These are phyloP conservation scores for Passalora sequoiae DNA, from an alignment of 2,329 filamentous ascomycete species.

Conservation along the genomic window DNA sequence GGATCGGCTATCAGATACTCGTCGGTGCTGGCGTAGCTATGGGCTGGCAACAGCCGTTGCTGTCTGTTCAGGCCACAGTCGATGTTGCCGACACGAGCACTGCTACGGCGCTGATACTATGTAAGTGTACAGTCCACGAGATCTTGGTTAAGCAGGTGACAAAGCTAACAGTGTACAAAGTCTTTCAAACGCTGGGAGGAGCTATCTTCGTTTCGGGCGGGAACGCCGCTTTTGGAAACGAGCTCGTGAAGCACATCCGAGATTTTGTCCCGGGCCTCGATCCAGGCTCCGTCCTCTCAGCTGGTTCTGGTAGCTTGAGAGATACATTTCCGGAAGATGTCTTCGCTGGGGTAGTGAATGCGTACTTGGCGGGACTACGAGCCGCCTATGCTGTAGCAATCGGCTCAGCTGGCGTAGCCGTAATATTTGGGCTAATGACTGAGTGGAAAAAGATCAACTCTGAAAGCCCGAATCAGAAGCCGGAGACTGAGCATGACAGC, in stretches of 20 bases:
- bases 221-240: neutral
- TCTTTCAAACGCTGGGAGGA: neutral
- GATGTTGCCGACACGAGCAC: constrained; percentile 3
- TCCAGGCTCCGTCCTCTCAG: neutral
- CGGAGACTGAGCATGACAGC: too few relatives aligned
- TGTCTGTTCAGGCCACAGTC: constrained; percentile 20
- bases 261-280: neutral
- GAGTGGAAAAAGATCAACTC: neutral
- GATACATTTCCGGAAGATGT: neutral
- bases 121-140: neutral
- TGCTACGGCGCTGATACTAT: constrained; percentile 4
- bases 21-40: constrained; percentile 28
- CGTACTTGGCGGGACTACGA: neutral
- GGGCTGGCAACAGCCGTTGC: constrained; percentile 32
- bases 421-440: neutral
- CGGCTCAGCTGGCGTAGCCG: neutral
- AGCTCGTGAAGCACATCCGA: neutral
- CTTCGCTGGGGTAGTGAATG: neutral
- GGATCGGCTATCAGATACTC: constrained; percentile 34
- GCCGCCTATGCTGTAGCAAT: neutral
- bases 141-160: neutral
- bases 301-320: neutral
- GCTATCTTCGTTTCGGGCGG: neutral
- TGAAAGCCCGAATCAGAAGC: neutral
- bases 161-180: too few relatives aligned